phyloP scores from a whole-genome alignment of 306 rosid genomes.

The Sicyos edulis region DNA sequence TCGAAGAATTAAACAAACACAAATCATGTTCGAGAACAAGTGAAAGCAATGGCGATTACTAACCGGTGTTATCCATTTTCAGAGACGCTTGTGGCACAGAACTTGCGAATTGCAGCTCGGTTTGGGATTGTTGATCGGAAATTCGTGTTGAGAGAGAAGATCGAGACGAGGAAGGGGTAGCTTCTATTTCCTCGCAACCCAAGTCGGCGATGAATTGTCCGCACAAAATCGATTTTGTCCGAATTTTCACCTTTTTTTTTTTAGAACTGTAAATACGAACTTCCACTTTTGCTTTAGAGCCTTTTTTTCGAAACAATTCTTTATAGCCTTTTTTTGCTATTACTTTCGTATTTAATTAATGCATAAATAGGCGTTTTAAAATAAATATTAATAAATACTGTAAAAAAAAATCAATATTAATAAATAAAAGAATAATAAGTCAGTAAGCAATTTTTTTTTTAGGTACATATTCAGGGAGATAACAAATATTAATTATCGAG shows the following conservation, averaged over 20 bases:
- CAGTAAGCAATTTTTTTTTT: too few relatives aligned
- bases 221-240: background rate
- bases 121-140: conserved; percentile 7
- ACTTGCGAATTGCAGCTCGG: background rate
- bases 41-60: background rate
- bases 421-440: too few relatives aligned
- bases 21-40: background rate
- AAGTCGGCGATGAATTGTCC: conserved; percentile 1
- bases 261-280: background rate
- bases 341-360: too few relatives aligned
- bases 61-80: conserved; percentile 13
- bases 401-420: too few relatives aligned
- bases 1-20: background rate
- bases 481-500: too few relatives aligned
- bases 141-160: background rate
- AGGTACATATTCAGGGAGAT: too few relatives aligned
- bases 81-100: background rate
- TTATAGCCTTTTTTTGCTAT: background rate
- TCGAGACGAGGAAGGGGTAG: conserved; percentile 1
- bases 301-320: background rate
- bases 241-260: background rate
- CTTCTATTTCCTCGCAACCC: conserved; percentile 2
- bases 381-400: too few relatives aligned
- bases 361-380: too few relatives aligned
- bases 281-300: background rate